phyloP scores from a whole-genome alignment of 805 yeast species.

The Metschnikowia amazonensis region DNA sequence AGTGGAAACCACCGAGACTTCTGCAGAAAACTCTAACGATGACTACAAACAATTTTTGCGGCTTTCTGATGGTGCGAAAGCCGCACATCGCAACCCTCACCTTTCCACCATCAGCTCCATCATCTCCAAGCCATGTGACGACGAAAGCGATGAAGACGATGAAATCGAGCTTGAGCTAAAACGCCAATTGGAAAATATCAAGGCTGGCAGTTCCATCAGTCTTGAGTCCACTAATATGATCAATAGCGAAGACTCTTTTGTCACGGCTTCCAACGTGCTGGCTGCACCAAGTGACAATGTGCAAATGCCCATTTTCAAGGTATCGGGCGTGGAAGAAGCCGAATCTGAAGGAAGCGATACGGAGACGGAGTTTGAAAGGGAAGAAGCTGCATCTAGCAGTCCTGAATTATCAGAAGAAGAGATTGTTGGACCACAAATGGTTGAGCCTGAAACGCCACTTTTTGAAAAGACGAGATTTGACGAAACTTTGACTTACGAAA shows the following conservation, averaged over 20 bases:
- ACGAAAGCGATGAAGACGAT: slow-evolving; percentile 25
- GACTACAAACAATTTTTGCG: slow-evolving; percentile 26
- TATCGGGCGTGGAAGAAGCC: not conserved
- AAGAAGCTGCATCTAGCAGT: not conserved
- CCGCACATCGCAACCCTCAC: slow-evolving; percentile 27
- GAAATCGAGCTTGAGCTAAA: slow-evolving; percentile 37
- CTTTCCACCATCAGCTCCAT: slow-evolving; percentile 42
- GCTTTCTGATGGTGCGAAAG: slow-evolving; percentile 9
- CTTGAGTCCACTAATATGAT: slow-evolving; percentile 2
- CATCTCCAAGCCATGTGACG: slow-evolving; percentile 33
- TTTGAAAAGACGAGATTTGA: slow-evolving; percentile 4
- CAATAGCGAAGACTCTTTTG: slow-evolving; percentile 13
- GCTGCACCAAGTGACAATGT: not conserved
- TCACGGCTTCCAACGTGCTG: slow-evolving; percentile 6
- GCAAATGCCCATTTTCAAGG: slow-evolving; percentile 9
- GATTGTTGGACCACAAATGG: not conserved
- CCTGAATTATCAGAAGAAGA: not conserved
- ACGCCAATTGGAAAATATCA: slow-evolving; percentile 35
- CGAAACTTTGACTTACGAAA: slow-evolving; percentile 6
- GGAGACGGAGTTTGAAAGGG: slow-evolving; percentile 5
- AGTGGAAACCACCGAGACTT: slow-evolving; percentile 9
- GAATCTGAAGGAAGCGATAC: slow-evolving; percentile 8
- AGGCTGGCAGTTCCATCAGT: slow-evolving; percentile 19
- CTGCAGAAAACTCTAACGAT: slow-evolving; percentile 14
- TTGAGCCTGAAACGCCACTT: slow-evolving; percentile 12